Percentiles rank a stretch among this genome's conserved stretches.
Evolutionary conservation across 75 land plant genomes (phyloP).

Genomic region (Pinus tabuliformis): DNA sequence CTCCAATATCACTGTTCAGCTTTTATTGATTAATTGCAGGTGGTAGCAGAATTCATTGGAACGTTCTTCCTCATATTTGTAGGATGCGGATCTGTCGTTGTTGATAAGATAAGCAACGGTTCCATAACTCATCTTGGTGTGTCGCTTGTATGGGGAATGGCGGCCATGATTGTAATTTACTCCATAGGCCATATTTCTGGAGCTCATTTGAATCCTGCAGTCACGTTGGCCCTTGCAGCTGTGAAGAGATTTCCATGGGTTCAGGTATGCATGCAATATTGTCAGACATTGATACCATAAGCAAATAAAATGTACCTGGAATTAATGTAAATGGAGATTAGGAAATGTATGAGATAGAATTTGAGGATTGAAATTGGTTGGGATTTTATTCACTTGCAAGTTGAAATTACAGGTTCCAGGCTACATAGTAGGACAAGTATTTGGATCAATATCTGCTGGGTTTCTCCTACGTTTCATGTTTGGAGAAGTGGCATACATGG

Average conservation of each 20-base stretch:
- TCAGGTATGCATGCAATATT: too few relatives aligned
- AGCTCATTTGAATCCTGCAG: slow-evolving; percentile 62
- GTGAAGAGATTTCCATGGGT: slow-evolving; percentile 27
- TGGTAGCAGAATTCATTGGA: slow-evolving; percentile 41
- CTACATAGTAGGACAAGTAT: slow-evolving; percentile 57
- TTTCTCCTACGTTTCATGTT: slow-evolving; percentile 53
- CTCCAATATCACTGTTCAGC: too few relatives aligned
- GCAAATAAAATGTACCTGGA: too few relatives aligned
- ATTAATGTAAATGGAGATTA: too few relatives aligned
- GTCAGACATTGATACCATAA: too few relatives aligned
- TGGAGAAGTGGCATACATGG: slow-evolving; percentile 27
- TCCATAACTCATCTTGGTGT: slow-evolving; percentile 17
- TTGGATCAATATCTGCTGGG: slow-evolving; percentile 46
- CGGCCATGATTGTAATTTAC: slow-evolving; percentile 31
- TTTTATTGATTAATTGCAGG: background rate
- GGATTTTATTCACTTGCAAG: background rate
- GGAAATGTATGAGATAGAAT: too few relatives aligned
- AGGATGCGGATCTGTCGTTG: slow-evolving; percentile 30
- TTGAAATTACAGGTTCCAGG: slow-evolving; percentile 47
- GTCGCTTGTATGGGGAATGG: slow-evolving; percentile 37
- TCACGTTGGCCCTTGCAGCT: slow-evolving; percentile 55
- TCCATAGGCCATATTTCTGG: slow-evolving; percentile 58
- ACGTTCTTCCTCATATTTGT: slow-evolving; percentile 43
- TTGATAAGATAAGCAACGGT: slow-evolving; percentile 6
- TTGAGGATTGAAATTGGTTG: background rate